These are phyloP conservation scores for Rubroshorea leprosula DNA, from an alignment of 345 rosid genomes.

Conservation along the genomic window DNA sequence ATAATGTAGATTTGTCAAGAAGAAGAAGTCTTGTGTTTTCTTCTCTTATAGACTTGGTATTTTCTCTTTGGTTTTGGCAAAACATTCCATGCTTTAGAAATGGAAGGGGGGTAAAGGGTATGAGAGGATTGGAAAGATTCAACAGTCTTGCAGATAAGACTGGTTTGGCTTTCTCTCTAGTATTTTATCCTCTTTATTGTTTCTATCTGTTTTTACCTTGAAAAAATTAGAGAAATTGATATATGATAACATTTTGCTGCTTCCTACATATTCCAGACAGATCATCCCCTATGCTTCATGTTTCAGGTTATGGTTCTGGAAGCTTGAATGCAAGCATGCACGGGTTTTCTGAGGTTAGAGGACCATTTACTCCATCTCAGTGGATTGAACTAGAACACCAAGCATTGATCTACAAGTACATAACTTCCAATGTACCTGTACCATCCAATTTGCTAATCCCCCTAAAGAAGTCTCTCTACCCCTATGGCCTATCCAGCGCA, in stretches of 20 bases:
- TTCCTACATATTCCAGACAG: constrained; percentile 7
- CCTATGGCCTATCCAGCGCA: constrained; percentile 28
- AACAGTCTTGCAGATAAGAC: neutral
- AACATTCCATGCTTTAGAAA: neutral
- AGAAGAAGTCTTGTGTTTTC: constrained; percentile 2
- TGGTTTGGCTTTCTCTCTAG: constrained; percentile 1
- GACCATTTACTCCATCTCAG: constrained; percentile 60
- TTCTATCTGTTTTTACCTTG: neutral
- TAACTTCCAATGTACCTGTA: constrained; percentile 49
- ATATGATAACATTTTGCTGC: neutral
- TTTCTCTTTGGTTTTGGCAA: constrained; percentile 6
- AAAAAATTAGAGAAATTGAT: neutral
- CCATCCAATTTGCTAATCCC: constrained; percentile 63
- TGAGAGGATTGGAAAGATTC: constrained; percentile 8
- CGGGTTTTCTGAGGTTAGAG: constrained; percentile 40
- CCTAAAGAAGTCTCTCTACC: constrained; percentile 39
- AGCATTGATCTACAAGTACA: constrained; percentile 69
- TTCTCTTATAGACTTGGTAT: neutral
- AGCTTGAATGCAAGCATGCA: constrained; percentile 54
- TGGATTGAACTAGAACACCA: constrained; percentile 70
- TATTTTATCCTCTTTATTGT: neutral
- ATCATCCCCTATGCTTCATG: neutral
- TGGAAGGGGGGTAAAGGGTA: neutral
- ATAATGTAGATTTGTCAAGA: no score
- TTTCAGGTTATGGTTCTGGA: constrained; percentile 44